Evolutionary conservation across 768 basidiomycete genomes (phyloP).

Genomic region (Auricularia heimuer): DNA sequence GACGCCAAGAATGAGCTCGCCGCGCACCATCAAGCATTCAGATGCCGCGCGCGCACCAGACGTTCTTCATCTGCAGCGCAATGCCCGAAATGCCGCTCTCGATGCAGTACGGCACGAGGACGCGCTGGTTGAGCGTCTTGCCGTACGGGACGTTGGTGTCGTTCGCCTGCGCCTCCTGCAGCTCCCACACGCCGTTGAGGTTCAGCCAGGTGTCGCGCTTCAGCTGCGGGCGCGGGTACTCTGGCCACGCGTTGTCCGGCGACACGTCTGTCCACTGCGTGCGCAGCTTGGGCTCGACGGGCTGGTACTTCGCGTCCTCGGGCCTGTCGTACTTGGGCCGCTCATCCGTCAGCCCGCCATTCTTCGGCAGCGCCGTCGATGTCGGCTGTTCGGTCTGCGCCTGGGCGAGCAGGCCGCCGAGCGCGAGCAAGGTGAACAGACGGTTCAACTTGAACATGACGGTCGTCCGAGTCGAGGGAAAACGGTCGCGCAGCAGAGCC

Average conservation of each 20-base stretch:
- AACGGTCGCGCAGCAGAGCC: background rate
- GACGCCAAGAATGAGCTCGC: background rate
- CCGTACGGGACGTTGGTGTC: constrained; percentile 1
- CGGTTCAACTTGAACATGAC: background rate
- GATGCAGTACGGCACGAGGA: background rate
- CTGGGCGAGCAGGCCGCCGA: background rate
- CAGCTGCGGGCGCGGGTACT: background rate
- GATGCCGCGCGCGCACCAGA: background rate
- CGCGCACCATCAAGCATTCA: too few species aligned
- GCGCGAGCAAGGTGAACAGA: background rate
- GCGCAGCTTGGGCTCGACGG: background rate
- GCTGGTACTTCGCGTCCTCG: background rate
- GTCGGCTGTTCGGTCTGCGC: background rate
- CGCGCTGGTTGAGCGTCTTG: background rate
- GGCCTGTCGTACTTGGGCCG: background rate
- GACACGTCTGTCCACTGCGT: background rate
- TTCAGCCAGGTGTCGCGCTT: background rate
- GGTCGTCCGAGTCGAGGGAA: background rate
- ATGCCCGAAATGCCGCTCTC: background rate
- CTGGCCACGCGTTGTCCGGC: background rate
- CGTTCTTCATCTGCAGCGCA: background rate
- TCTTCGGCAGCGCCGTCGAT: background rate
- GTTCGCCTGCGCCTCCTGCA: background rate
- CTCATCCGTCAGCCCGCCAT: background rate
- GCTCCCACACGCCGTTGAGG: background rate